Evolutionary conservation across 495 filamentous ascomycete genomes (phyloP), one percentile per base, ranked within the genome.

Genomic region (Podospora pseudocomata): DNA sequence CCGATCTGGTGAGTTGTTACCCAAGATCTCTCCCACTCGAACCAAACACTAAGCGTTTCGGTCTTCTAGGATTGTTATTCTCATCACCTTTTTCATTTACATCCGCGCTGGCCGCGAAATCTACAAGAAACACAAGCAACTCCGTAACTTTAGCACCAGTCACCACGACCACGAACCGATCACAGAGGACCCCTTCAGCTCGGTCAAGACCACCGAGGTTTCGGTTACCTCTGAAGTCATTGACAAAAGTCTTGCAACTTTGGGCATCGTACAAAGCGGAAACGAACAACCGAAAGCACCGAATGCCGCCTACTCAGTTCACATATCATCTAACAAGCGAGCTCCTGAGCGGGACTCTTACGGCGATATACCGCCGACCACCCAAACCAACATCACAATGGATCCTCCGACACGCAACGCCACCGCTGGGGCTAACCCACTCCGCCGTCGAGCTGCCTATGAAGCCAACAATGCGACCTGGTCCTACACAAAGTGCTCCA

Each of bases 401-500:
- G 71, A 71, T 5, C 56, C 66, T 19, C 57, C 27, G 18, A 39
- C 68, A 56, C 67, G n/a, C n/a, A 63, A 27, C 34, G 60, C 55
- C 16, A 27, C 55, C 55, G 15, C 65, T 54, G 20, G 64, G 53
- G 15, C 67, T 19, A 39, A 66, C 58, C 68, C 63, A 2, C 74
- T 72, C 58, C 71, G 70, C 20, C 66, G 70, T 5, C 67, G 68
- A 11, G 71, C 70, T 2, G 66, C 70, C 3, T 74, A 72, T 66
- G 77, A 84, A 49, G 75, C 81, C 0, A 81, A 80, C 72, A 82
- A 79, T 59, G 88, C 87, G 11, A 87, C 89, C 3, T 94, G 89
- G 88, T 87, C 88, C 0, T 97, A 95, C 76, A 89, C 87, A 60
- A 93, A 93, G 68, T 93, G 91, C 67, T 90, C 92, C 0, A 85